These are phyloP conservation scores for Phytopythium helicoides DNA, from an alignment of 352 stramenopile genomes.

Conservation along the genomic window DNA sequence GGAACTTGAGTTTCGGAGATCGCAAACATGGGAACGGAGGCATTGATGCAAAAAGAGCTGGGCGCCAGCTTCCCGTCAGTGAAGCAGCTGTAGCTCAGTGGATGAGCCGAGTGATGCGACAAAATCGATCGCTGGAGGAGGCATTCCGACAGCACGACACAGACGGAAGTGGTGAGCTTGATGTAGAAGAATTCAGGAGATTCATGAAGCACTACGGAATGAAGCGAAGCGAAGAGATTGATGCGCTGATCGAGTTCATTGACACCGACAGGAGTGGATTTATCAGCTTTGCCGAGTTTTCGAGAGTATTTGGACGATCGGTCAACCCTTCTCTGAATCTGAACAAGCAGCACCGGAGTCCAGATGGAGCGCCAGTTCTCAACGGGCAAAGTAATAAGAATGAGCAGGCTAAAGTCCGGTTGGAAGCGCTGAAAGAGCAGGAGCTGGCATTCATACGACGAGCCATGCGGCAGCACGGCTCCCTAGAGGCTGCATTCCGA, in stretches of 20 bases:
- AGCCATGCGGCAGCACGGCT: conserved; percentile 36
- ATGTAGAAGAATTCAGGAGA: conserved; percentile 43
- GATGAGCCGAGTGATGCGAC: conserved; percentile 23
- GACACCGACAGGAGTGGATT: conserved; percentile 34
- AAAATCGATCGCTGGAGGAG: conserved; percentile 33
- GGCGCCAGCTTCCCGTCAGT: conserved; percentile 1
- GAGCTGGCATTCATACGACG: conserved; percentile 51
- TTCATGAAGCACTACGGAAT: conserved; percentile 57
- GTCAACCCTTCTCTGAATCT: conserved; percentile 14
- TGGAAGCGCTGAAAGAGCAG: conserved; percentile 37
- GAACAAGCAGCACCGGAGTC: conserved; percentile 8
- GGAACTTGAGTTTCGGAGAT: conserved; percentile 15
- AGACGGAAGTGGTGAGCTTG: conserved; percentile 40
- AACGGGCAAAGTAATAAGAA: conserved; percentile 11
- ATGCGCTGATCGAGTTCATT: conserved; percentile 33
- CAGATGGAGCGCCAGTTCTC: background rate
- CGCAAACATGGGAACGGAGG: background rate
- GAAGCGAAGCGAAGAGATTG: conserved; percentile 30
- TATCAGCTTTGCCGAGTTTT: conserved; percentile 48
- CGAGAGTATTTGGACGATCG: conserved; percentile 24
- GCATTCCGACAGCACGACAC: conserved; percentile 33
- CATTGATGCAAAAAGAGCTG: background rate
- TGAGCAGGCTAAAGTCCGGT: conserved; percentile 13
- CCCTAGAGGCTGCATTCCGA: conserved; percentile 41
- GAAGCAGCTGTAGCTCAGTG: conserved; percentile 10